Percentiles rank a stretch among this genome's conserved stretches.
phyloP scores from a whole-genome alignment of 441 rosid species.

The Lagerstroemia fauriei region DNA sequence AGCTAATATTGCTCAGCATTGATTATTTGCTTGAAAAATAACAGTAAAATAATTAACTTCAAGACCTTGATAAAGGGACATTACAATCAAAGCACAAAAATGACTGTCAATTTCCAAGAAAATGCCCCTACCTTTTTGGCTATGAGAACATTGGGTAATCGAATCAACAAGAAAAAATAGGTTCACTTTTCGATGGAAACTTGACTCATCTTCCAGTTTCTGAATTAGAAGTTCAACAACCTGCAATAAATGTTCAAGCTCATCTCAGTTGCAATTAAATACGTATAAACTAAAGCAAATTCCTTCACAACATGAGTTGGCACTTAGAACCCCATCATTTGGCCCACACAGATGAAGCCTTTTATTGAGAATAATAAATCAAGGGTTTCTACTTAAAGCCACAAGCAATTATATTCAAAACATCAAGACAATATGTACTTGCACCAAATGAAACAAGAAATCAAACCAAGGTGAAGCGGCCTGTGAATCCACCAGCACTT shows the following conservation, averaged over 20 bases:
- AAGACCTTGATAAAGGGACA: background rate
- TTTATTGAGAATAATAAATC: background rate
- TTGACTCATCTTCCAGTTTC: constrained; percentile 84
- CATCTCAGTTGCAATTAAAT: background rate
- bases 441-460: background rate
- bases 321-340: background rate
- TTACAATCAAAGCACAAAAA: background rate
- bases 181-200: constrained; percentile 83
- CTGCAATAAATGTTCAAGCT: constrained; percentile 41
- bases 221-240: constrained; percentile 90
- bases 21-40: constrained; percentile 10
- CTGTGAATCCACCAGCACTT: background rate
- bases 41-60: background rate
- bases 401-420: background rate
- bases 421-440: background rate
- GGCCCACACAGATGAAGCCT: background rate
- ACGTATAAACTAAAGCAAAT: constrained; percentile 29
- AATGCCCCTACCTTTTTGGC: constrained; percentile 68
- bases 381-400: background rate
- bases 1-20: constrained; percentile 19
- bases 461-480: background rate
- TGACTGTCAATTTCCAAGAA: background rate
- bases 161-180: constrained; percentile 94
- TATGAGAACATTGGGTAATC: constrained; percentile 92
- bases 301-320: constrained; percentile 1